Base-by-base conservation (phyloP, 2,329 filamentous ascomycete species). In the Ascochyta pisi region DNA sequence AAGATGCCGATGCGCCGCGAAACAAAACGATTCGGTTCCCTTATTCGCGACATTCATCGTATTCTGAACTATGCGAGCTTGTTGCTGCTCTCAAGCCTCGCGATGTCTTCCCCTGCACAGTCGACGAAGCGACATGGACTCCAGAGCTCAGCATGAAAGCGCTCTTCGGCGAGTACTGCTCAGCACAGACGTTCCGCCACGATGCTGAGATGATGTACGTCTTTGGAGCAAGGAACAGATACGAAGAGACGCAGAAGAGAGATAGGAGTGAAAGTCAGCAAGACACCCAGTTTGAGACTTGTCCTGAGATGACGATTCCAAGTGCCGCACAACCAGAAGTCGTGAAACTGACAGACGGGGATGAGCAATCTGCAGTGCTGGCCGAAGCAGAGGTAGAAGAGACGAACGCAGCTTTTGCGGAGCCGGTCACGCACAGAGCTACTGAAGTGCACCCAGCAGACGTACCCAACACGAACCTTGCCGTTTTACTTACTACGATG, bases 41-140 rank as follows among this genome's bases (percentile, higher is more conserved):
- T 0, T 97, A 93, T 69, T 94, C 94, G 0, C 85, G 94, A 1
- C 94, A 98, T 73, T 96, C 94, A 0, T 96, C 91, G 0, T 94
- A 95, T 57, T 78, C 81, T 0, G 94, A 97, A 71, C 82, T 96
- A 3, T 89, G 91, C 60, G 77, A 86, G 49, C 77, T 97, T 0
- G 81, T 96, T 1, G 71, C 79, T 3, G 79, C 81, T 0, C 90
- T 97, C 64, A 83, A 78, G 26, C 92, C 92, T 0, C 85, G 78
- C 41, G 92, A 97, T 65, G 80, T 97, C 2, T 90, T 89, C 79
- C 92, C 93, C 0, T 96, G 92, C 68, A 96, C 92, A 0, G 76
- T 81, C 2, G 83, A 91, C 57, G 75, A 82, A 15, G 66, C 74
- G 0, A 77, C 77, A 1, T 97, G 92, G 92, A 77, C 78, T 26